Conservation (phyloP, 2,329 filamentous ascomycete species). For the Penicillium paneum region DNA sequence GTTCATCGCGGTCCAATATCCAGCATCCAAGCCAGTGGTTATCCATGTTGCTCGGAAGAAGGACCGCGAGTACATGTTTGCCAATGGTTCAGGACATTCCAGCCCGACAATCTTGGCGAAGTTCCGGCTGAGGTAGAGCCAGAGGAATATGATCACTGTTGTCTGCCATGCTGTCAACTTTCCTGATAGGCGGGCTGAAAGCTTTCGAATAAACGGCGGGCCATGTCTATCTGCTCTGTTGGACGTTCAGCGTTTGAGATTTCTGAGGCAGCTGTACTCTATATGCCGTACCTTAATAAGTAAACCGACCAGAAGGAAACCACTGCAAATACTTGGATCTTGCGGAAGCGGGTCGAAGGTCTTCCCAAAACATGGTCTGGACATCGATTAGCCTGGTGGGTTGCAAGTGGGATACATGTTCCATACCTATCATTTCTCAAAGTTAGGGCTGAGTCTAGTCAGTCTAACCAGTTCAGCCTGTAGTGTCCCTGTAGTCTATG, state of each 20-base stretch:
- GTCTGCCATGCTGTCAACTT: constrained; percentile 86
- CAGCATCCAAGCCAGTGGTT: constrained; percentile 87
- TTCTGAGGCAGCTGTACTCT: neutral
- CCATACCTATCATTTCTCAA: constrained; percentile 33
- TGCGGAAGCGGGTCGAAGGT: constrained; percentile 85
- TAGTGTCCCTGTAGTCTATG: neutral
- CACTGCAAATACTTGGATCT: constrained; percentile 87
- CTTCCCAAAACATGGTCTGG: constrained; percentile 85
- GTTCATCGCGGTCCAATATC: constrained; percentile 98
- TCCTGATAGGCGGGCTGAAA: constrained; percentile 69
- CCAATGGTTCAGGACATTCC: constrained; percentile 87
- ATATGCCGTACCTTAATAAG: constrained; percentile 62
- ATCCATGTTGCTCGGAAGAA: constrained; percentile 98
- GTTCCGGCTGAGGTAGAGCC: constrained; percentile 87
- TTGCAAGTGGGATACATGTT: neutral
- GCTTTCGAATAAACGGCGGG: constrained; percentile 66
- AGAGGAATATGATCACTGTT: constrained; percentile 80
- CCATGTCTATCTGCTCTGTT: constrained; percentile 79
- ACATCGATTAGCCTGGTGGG: constrained; percentile 3
- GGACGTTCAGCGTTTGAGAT: neutral
- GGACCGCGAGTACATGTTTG: constrained; percentile 85
- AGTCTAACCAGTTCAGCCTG: neutral
- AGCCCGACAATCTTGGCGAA: constrained; percentile 89
- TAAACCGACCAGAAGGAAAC: constrained; percentile 89
- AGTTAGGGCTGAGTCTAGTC: neutral